Evolutionary conservation across 2,329 filamentous ascomycete species (phyloP).

Genomic region (Drechslerella stenobrocha): DNA sequence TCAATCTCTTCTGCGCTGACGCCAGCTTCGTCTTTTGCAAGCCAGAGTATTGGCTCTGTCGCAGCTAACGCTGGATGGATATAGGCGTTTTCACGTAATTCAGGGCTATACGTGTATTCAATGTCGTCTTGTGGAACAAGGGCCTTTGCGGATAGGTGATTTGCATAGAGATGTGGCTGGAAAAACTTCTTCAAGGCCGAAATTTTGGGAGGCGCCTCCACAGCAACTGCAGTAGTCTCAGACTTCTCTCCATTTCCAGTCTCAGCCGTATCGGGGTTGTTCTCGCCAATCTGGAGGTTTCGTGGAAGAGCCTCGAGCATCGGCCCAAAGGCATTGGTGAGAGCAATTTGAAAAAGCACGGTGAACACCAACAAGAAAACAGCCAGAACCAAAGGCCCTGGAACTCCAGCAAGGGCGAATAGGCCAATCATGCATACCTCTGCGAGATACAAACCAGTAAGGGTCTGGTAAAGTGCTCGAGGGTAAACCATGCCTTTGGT

Average conservation of each 20-base stretch:
- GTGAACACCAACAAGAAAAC: conserved; percentile 75
- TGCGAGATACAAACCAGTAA: conserved; percentile 79
- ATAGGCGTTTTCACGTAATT: conserved; percentile 70
- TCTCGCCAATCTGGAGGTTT: conserved; percentile 66
- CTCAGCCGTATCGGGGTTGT: conserved; percentile 56
- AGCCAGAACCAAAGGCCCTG: conserved; percentile 74
- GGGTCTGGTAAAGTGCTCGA: conserved; percentile 81
- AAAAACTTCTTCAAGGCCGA: conserved; percentile 70
- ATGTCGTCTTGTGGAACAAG: conserved; percentile 66
- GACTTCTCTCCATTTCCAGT: conserved; percentile 53
- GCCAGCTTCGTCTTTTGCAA: conserved; percentile 73
- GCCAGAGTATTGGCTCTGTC: conserved; percentile 74
- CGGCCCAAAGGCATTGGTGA: conserved; percentile 74
- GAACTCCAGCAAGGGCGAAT: conserved; percentile 70
- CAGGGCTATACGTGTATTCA: conserved; percentile 64
- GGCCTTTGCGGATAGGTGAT: conserved; percentile 71
- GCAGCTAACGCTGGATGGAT: conserved; percentile 70
- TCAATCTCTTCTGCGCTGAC: conserved; percentile 76
- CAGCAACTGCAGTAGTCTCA: conserved; percentile 54
- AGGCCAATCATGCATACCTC: conserved; percentile 83
- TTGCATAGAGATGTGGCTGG: conserved; percentile 74
- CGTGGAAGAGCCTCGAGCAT: conserved; percentile 78
- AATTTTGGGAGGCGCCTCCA: conserved; percentile 59
- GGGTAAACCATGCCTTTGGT: conserved; percentile 87
- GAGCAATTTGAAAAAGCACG: conserved; percentile 71